Conservation (phyloP, 164 flowering plant species). For the Vitis riparia region DNA sequence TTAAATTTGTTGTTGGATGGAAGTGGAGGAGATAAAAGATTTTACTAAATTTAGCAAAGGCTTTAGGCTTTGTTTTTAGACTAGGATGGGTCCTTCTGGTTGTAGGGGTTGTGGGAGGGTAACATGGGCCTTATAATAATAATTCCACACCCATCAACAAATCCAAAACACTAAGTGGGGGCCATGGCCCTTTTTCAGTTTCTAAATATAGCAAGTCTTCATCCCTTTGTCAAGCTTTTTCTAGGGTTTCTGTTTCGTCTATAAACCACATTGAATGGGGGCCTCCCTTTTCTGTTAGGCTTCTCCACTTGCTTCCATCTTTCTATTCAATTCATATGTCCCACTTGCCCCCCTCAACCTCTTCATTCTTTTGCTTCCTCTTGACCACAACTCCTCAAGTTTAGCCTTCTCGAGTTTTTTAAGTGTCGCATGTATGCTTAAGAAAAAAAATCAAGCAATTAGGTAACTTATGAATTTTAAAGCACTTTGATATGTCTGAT, state of each 20-base stretch:
- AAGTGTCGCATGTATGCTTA: too few species aligned
- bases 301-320: background rate
- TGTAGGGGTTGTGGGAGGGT: slow-evolving; percentile 6
- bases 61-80: background rate
- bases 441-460: too few species aligned
- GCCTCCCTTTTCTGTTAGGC: background rate
- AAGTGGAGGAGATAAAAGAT: slow-evolving; percentile 2
- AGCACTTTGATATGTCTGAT: too few species aligned
- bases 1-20: background rate
- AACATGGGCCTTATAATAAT: slow-evolving; percentile 11
- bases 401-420: too few species aligned
- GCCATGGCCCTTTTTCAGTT: slow-evolving; percentile 6
- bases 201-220: slow-evolving; percentile 16
- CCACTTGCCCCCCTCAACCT: background rate
- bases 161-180: slow-evolving; percentile 14
- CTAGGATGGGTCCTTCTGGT: background rate
- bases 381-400: too few species aligned
- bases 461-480: too few species aligned
- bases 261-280: background rate
- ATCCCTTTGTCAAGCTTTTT: slow-evolving; percentile 6
- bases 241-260: slow-evolving; percentile 1
- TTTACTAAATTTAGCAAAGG: slow-evolving; percentile 15
- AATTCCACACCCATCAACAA: background rate
- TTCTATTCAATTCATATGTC: background rate
- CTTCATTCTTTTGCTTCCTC: background rate